Evolutionary conservation across 257 asterid genomes (phyloP).

Genomic region (Handroanthus guayacan): DNA sequence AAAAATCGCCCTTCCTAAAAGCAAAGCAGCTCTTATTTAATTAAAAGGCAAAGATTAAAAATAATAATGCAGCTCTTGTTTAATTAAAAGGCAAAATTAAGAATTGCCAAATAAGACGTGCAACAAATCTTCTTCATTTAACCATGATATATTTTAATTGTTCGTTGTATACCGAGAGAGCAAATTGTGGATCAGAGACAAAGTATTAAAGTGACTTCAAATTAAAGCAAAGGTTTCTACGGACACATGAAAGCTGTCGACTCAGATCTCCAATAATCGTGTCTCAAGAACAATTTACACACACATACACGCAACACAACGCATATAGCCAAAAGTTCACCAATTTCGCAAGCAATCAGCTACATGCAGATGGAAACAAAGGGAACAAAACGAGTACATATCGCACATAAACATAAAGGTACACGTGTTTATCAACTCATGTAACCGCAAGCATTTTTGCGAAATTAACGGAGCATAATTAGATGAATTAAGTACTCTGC

Average conservation of each 20-base stretch:
- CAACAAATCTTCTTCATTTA: constrained; percentile 23
- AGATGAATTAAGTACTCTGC: constrained; percentile 57
- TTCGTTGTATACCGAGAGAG: constrained; percentile 41
- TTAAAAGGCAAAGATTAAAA: constrained; percentile 10
- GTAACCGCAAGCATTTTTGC: background rate
- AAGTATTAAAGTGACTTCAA: constrained; percentile 39
- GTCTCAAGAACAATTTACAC: constrained; percentile 7
- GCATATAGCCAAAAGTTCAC: background rate
- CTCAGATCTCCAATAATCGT: constrained; percentile 41
- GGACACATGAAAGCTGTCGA: constrained; percentile 24
- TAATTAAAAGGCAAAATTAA: constrained; percentile 28
- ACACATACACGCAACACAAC: background rate
- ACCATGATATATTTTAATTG: constrained; percentile 30
- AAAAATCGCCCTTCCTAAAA: constrained; percentile 17
- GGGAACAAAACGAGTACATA: constrained; percentile 14
- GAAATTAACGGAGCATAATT: background rate
- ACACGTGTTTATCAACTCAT: background rate
- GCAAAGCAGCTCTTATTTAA: constrained; percentile 21
- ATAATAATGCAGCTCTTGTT: background rate
- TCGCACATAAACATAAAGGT: background rate
- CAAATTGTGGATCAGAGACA: constrained; percentile 50
- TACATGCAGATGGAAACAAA: constrained; percentile 26
- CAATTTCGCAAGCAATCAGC: constrained; percentile 22
- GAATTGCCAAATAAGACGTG: constrained; percentile 31
- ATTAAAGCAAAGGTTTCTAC: constrained; percentile 39